Base-by-base conservation (phyloP, 371 early-diverging fungal genomes). In the Rhizomucor miehei region DNA sequence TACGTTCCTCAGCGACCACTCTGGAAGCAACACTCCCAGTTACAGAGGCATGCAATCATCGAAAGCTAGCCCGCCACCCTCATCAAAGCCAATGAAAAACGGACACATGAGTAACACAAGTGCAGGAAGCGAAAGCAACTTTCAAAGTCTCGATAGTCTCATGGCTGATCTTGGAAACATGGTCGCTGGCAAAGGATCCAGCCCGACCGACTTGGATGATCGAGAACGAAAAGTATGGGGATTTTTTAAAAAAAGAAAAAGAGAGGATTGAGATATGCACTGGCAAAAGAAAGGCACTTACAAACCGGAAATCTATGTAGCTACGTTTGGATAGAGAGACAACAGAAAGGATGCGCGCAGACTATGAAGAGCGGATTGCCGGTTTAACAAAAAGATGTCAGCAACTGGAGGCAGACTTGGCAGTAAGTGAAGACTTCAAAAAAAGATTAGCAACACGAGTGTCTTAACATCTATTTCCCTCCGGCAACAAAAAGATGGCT, bases 101-200 rank as follows among this genome's bases (percentile, higher is more conserved):
- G 54, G 54, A 0, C 54, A 53, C 45, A n/a, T 54, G 25, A 57
- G 57, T 37, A 65, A 65, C 23, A 44, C 59, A 13, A 63, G 54
- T 40, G 60, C 58, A 17, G 63, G 65, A 19, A 67, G 67, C 13
- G 66, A 66, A 10, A 72, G 75, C 46, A 81, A 84, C 49, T 82
- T 80, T 59, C 72, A 83, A 14, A 84, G 85, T 2, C 60, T 90
- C 50, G 92, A 93, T 63, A 86, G 84, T 55, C 67, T 93, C 40
- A 93, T 93, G 93, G 86, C 87, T 9, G 92, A 91, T 63, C 62
- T 93, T 14, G 91, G 89, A 8, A 80, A 80, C 56, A 86, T 90
- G 84, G 75, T 89, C 21, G 65, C 64, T 21, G 34, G 46, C 48
- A 48, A 48, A 44, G 69, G 60, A 34, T 57, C 60, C 21, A 35